Percentiles rank a stretch among this genome's conserved stretches.
Conservation (phyloP, 345 rosid genomes). For the Mallotus nudiflorus region DNA sequence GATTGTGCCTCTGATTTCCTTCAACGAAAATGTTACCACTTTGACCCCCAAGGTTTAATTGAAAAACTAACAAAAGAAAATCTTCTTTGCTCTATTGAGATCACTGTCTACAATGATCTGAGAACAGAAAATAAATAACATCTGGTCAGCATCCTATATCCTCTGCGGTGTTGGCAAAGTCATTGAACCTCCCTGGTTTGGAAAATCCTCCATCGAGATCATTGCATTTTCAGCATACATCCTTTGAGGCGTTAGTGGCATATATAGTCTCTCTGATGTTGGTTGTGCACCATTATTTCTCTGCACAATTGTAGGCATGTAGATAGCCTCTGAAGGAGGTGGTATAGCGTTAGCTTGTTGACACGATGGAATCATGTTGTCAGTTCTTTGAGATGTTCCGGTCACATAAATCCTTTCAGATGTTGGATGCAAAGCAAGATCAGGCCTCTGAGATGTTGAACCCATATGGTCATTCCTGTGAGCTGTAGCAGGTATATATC, state of each 20-base stretch:
- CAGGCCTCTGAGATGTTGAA: slow-evolving; percentile 28
- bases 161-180: slow-evolving; percentile 34
- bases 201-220: slow-evolving; percentile 37
- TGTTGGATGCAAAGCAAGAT: slow-evolving; percentile 19
- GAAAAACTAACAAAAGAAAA: no score
- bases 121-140: slow-evolving; percentile 3
- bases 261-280: slow-evolving; percentile 37
- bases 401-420: slow-evolving; percentile 32
- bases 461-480: slow-evolving; percentile 31
- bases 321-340: slow-evolving; percentile 24
- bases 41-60: no score
- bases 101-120: background rate
- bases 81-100: background rate
- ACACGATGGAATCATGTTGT: slow-evolving; percentile 18
- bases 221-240: slow-evolving; percentile 35
- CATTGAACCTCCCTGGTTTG: slow-evolving; percentile 30
- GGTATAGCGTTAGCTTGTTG: slow-evolving; percentile 14
- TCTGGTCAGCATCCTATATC: slow-evolving; percentile 10
- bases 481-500: slow-evolving; percentile 26
- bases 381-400: slow-evolving; percentile 18
- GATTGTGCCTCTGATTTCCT: no score
- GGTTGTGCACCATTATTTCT: slow-evolving; percentile 21
- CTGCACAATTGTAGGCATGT: slow-evolving; percentile 29
- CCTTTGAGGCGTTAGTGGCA: slow-evolving; percentile 33
- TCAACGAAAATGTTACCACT: no score